Evolutionary conservation across 169 alveolate genomes (phyloP).

Genomic region (Toxoplasma gondii): DNA sequence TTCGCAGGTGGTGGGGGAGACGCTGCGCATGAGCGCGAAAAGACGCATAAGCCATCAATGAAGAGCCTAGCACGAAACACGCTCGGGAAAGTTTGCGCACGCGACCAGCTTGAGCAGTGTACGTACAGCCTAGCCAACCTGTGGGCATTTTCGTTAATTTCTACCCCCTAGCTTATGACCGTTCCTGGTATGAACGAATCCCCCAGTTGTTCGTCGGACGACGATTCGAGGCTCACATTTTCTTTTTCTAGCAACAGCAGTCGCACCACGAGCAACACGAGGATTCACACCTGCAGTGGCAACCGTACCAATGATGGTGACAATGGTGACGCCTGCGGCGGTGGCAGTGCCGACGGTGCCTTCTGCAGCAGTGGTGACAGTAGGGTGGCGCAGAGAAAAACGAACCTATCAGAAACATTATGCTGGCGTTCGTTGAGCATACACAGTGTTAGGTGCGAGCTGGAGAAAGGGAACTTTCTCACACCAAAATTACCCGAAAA

Average conservation of each 20-base stretch:
- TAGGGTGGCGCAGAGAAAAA: slow-evolving; percentile 15
- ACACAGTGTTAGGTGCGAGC: background rate
- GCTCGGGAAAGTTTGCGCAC: background rate
- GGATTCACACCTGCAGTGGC: background rate
- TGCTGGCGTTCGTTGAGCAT: background rate
- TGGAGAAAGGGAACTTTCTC: background rate
- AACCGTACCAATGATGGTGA: background rate
- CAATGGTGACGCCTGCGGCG: slow-evolving; percentile 2
- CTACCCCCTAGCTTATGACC: background rate
- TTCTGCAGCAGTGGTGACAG: slow-evolving; percentile 27
- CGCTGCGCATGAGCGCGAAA: background rate
- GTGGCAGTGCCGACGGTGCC: slow-evolving; percentile 13
- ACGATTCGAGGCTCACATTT: background rate
- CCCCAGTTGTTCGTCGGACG: background rate
- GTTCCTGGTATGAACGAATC: background rate
- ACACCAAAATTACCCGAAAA: too few relatives aligned
- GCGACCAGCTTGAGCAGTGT: background rate
- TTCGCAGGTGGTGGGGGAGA: background rate
- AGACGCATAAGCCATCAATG: background rate
- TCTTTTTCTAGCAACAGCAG: slow-evolving; percentile 11
- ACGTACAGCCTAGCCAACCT: too few relatives aligned
- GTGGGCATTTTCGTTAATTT: too few relatives aligned
- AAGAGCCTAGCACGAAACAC: background rate
- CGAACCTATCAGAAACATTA: slow-evolving; percentile 13
- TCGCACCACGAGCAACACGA: slow-evolving; percentile 15